A percentile compares a stretch with the other conserved stretches of the same genome.
Conservation (phyloP, 202 grass and related monocot genomes). For the Zoysia matrella region DNA sequence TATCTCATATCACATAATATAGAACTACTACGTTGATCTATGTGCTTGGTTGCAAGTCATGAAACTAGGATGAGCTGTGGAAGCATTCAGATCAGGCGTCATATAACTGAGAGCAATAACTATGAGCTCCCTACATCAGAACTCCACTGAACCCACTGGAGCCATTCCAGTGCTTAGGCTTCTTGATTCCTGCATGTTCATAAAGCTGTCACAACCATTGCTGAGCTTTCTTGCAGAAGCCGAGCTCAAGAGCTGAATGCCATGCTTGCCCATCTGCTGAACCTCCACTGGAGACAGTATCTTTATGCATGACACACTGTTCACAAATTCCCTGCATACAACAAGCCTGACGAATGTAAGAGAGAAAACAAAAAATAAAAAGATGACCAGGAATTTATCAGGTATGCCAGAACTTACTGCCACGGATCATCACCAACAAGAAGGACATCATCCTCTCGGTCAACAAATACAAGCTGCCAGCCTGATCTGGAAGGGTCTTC, state of each 20-base stretch:
- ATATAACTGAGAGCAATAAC: not conserved
- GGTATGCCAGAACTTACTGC: constrained; percentile 68
- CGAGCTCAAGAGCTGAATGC: constrained; percentile 62
- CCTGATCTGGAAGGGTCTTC: constrained; percentile 99
- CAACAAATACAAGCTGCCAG: constrained; percentile 99
- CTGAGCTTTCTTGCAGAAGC: constrained; percentile 60
- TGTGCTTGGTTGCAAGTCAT: constrained; percentile 50
- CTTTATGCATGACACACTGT: constrained; percentile 89
- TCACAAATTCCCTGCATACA: not conserved
- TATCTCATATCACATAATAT: constrained; percentile 37
- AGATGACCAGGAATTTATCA: constrained; percentile 7
- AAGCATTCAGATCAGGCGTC: constrained; percentile 40
- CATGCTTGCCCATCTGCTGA: constrained; percentile 85
- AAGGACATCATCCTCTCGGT: constrained; percentile 88
- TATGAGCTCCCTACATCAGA: constrained; percentile 45
- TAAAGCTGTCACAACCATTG: constrained; percentile 71
- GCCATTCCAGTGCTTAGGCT: constrained; percentile 70
- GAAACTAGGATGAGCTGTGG: constrained; percentile 52
- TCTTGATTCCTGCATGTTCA: constrained; percentile 60
- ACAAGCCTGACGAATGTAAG: constrained; percentile 7
- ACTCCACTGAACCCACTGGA: constrained; percentile 76
- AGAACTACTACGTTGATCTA: constrained; percentile 43
- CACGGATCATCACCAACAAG: constrained; percentile 96
- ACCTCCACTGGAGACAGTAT: constrained; percentile 88
- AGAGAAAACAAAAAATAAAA: not conserved